Evolutionary conservation across 148 eudicot genomes (phyloP).

Genomic region (Polygonum aviculare): DNA sequence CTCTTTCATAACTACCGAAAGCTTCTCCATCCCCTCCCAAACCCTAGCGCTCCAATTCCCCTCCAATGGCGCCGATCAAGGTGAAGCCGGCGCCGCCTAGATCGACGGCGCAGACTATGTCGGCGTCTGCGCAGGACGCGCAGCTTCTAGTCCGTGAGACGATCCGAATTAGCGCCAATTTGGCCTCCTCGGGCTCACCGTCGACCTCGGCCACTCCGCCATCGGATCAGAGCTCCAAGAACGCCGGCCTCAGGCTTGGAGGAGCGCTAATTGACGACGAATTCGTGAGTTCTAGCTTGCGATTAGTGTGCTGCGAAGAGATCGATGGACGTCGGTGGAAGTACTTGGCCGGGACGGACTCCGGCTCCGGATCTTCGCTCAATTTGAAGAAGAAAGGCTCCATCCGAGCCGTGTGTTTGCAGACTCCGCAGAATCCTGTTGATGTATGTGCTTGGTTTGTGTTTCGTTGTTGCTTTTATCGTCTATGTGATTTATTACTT

Average conservation of each 20-base stretch:
- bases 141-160: slow-evolving; percentile 72
- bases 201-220: slow-evolving; percentile 28
- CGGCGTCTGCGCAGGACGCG: slow-evolving; percentile 47
- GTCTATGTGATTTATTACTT: not conserved
- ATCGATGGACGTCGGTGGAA: slow-evolving; percentile 83
- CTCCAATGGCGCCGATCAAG: slow-evolving; percentile 44
- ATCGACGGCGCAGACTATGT: slow-evolving; percentile 32
- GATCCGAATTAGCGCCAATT: slow-evolving; percentile 69
- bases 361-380: slow-evolving; percentile 55
- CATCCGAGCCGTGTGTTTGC: slow-evolving; percentile 68
- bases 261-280: slow-evolving; percentile 43
- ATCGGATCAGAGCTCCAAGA: slow-evolving; percentile 20
- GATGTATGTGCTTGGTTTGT: slow-evolving; percentile 19
- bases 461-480: not conserved
- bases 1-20: not conserved
- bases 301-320: slow-evolving; percentile 78
- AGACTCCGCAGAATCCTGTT: slow-evolving; percentile 59
- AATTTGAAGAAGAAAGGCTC: slow-evolving; percentile 39
- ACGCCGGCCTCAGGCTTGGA: slow-evolving; percentile 14
- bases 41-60: not conserved
- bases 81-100: slow-evolving; percentile 31
- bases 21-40: not conserved
- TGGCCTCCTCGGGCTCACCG: slow-evolving; percentile 23
- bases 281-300: slow-evolving; percentile 54
- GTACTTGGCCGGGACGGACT: slow-evolving; percentile 25